Conservation (phyloP, 768 basidiomycete species). For the Austroboletus eburneus region DNA sequence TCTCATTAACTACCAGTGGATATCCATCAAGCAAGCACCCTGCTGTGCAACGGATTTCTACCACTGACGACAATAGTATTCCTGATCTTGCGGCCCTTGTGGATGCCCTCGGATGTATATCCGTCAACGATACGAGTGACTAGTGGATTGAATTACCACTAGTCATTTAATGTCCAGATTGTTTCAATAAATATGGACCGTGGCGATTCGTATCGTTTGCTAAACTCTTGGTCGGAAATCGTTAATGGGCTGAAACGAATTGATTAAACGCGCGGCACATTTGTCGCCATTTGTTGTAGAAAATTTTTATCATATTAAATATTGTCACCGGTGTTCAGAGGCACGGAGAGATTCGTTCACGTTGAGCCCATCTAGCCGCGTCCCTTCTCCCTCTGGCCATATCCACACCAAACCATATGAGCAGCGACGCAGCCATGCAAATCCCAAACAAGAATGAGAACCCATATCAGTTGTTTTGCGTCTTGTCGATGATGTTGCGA, state of each 20-base stretch:
- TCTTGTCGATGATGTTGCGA: constrained; percentile 63
- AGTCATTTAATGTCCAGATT: too few relatives aligned
- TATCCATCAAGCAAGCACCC: not conserved
- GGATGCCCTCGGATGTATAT: constrained; percentile 9
- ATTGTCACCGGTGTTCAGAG: too few relatives aligned
- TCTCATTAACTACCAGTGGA: not conserved
- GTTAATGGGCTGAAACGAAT: too few relatives aligned
- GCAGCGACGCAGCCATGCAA: constrained; percentile 58
- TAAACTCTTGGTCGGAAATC: too few relatives aligned
- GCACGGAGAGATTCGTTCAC: too few relatives aligned
- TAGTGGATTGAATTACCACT: not conserved
- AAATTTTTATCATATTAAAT: too few relatives aligned
- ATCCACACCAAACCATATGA: constrained; percentile 77
- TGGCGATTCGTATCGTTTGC: too few relatives aligned
- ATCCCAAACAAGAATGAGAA: constrained; percentile 82
- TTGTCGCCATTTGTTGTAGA: too few relatives aligned
- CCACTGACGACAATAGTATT: constrained; percentile 5
- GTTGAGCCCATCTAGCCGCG: constrained; percentile 59
- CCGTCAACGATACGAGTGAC: constrained; percentile 4
- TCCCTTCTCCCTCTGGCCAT: constrained; percentile 58
- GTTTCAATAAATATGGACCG: too few relatives aligned
- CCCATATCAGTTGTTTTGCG: constrained; percentile 75
- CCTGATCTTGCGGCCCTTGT: constrained; percentile 10
- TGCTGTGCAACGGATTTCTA: not conserved
- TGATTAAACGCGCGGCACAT: too few relatives aligned